These are phyloP conservation scores for Cercospora nicotianae DNA, from an alignment of 2,329 filamentous ascomycete species.

Conservation along the genomic window DNA sequence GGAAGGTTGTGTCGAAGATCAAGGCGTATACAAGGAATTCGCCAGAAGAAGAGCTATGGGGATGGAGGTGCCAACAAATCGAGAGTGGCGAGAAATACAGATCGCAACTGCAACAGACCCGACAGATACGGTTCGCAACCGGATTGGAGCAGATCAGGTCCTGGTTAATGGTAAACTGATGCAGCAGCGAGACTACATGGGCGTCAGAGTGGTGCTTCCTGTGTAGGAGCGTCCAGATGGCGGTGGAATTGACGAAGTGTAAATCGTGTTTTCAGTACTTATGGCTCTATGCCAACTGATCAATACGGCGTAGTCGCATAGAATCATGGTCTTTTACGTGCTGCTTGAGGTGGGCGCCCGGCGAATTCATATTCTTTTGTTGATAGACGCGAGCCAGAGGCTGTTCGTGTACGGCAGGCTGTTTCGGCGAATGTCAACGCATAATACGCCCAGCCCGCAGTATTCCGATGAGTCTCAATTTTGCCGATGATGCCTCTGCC, in stretches of 20 bases:
- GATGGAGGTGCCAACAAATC: conserved; percentile 48
- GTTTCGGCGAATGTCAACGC: no score
- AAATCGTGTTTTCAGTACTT: no score
- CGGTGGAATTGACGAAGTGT: no score
- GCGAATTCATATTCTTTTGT: not conserved
- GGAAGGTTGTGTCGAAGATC: conserved; percentile 48
- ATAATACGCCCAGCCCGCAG: no score
- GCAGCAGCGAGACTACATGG: conserved; percentile 51
- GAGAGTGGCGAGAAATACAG: conserved; percentile 53
- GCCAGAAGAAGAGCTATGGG: conserved; percentile 46
- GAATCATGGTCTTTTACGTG: no score
- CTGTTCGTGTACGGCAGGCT: no score
- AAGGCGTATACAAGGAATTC: conserved; percentile 51
- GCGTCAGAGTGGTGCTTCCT: conserved; percentile 48
- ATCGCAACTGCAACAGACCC: conserved; percentile 41
- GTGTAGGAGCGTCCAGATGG: conserved; percentile 33
- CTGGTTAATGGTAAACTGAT: conserved; percentile 49
- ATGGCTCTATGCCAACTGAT: no score
- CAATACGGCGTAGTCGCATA: no score
- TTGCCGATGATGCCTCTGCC: not conserved
- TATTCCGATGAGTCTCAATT: not conserved
- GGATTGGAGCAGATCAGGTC: conserved; percentile 47
- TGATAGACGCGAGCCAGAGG: no score
- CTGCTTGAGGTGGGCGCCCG: no score
- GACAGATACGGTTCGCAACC: conserved; percentile 45